Percentiles rank a stretch among this genome's conserved stretches.
Conservation (phyloP, 805 yeast species). For the Wickerhamomyces hampshirensis region DNA sequence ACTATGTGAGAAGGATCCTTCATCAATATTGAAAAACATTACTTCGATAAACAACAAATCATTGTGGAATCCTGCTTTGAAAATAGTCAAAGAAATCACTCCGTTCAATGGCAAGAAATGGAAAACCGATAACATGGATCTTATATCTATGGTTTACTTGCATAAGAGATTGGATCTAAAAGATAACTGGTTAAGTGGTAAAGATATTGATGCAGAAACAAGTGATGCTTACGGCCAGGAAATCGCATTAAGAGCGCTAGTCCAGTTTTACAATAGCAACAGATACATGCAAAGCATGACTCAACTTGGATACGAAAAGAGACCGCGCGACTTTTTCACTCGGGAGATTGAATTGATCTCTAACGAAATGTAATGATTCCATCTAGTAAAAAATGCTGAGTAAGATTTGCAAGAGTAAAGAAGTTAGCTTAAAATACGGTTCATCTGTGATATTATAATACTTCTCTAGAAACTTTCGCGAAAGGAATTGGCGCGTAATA, state of each 20-base stretch:
- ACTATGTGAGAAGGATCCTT: conserved; percentile 57
- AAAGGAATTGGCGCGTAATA: no score
- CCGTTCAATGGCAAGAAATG: conserved; percentile 94
- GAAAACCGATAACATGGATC: conserved; percentile 90
- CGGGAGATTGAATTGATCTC: conserved; percentile 31
- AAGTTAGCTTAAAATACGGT: neutral
- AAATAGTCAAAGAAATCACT: conserved; percentile 69
- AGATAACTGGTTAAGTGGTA: conserved; percentile 87
- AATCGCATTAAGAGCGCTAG: conserved; percentile 69
- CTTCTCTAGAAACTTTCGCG: no score
- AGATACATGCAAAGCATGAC: conserved; percentile 50
- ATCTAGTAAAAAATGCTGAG: neutral
- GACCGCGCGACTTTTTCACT: conserved; percentile 37
- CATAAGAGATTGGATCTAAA: conserved; percentile 65
- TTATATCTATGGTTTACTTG: conserved; percentile 80
- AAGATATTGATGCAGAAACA: conserved; percentile 69
- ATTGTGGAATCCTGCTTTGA: conserved; percentile 65
- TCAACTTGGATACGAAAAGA: conserved; percentile 49
- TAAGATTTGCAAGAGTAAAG: neutral
- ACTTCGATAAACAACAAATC: conserved; percentile 55
- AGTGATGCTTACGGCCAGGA: conserved; percentile 82
- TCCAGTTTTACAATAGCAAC: conserved; percentile 69
- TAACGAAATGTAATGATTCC: neutral
- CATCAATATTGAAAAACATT: conserved; percentile 55
- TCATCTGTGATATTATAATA: no score